phyloP scores from a whole-genome alignment of 345 rosid genomes.

The Dipteronia dyeriana region DNA sequence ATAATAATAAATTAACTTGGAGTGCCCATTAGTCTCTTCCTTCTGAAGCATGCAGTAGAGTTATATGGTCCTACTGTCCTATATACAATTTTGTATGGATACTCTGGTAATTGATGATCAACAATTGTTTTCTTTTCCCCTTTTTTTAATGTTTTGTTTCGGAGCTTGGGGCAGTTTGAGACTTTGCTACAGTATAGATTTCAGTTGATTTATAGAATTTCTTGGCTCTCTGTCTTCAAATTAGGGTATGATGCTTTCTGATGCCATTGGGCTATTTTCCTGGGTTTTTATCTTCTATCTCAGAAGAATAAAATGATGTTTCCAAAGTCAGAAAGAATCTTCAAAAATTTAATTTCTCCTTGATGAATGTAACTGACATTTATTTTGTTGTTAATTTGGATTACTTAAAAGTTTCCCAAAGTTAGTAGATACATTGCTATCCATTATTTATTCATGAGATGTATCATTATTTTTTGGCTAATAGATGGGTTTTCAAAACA shows the following conservation, averaged over 20 bases:
- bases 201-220: constrained; percentile 4
- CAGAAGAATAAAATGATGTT: not conserved
- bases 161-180: not conserved
- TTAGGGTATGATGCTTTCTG: constrained; percentile 5
- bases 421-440: not conserved
- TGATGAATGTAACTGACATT: not conserved
- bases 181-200: not conserved
- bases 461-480: not conserved
- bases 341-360: not conserved
- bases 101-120: not conserved
- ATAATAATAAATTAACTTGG: not conserved
- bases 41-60: not conserved
- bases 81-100: not conserved
- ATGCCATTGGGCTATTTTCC: constrained; percentile 15
- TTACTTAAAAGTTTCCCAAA: not conserved
- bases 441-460: not conserved
- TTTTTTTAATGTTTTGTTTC: not conserved
- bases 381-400: not conserved
- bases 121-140: not conserved
- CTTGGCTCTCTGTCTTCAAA: not conserved
- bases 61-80: not conserved
- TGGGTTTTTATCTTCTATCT: not conserved
- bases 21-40: not conserved
- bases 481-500: not conserved
- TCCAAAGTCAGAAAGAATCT: not conserved